phyloP scores from a whole-genome alignment of 768 basidiomycete genomes.

The Boletus rex-veris region DNA sequence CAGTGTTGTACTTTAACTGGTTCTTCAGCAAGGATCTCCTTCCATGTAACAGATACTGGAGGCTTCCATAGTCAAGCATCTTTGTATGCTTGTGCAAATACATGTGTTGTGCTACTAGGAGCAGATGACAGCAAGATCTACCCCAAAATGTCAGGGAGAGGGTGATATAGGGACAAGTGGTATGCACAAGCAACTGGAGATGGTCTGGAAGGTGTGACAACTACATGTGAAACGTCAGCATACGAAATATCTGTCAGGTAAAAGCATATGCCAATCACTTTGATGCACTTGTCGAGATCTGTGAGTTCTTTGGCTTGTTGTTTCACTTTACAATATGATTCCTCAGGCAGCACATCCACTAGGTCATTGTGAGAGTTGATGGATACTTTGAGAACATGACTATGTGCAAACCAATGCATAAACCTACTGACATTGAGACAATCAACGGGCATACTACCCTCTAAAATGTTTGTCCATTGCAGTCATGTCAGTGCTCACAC shows the following conservation, averaged over 20 bases:
- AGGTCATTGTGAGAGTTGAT: conserved; percentile 62
- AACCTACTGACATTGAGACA: conserved; percentile 3
- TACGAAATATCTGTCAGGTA: not conserved
- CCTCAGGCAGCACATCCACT: conserved; percentile 57
- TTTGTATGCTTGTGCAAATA: conserved; percentile 52
- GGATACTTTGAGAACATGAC: conserved; percentile 64
- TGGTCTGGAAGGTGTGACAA: conserved; percentile 63
- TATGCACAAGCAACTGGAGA: conserved; percentile 64
- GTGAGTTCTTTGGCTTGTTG: conserved; percentile 43
- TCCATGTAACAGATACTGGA: conserved; percentile 59
- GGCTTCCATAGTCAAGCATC: conserved; percentile 30
- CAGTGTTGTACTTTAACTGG: conserved; percentile 86
- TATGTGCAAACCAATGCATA: conserved; percentile 23
- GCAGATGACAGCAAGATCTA: conserved; percentile 58
- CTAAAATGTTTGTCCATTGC: conserved; percentile 48
- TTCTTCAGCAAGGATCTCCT: conserved; percentile 75
- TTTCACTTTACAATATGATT: conserved; percentile 51
- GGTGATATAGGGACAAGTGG: no score
- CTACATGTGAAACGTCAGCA: conserved; percentile 31
- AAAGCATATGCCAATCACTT: conserved; percentile 35
- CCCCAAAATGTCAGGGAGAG: conserved; percentile 2
- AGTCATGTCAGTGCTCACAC: conserved; percentile 53
- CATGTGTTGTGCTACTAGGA: conserved; percentile 46
- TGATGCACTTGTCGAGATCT: conserved; percentile 66
- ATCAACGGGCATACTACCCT: conserved; percentile 42